Base-by-base conservation (phyloP, 208 protist species). In the Crithidia sp. region DNA sequence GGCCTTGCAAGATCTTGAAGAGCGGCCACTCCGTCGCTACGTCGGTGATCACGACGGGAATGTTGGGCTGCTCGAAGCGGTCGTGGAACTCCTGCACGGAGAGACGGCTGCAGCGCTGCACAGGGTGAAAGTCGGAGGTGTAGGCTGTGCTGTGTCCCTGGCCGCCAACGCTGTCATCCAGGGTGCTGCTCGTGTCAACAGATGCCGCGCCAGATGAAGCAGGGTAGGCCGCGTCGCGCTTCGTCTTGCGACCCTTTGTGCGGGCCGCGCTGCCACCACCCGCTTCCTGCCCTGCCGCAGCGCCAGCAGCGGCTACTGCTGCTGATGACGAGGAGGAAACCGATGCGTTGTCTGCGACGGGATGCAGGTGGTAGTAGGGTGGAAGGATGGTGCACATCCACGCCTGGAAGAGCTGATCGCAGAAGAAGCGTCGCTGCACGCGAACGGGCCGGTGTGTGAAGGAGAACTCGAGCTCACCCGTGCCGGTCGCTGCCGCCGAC, bases 361-460 rank as follows among this genome's bases (percentile, higher is more conserved):
- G 78, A 10, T 56, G 75, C 17, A 96, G 79, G 72, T 91, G 84
- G 63, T 96, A 94, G 68, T 91, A 65, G 7, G 80, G 72, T 4
- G 92, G 92, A 55, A 96, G 77, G 64, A 93, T 91, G 44, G 88
- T 95, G 83, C 92, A 96, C 86, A 96, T 88, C 92, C 92, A 95
- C 62, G 84, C 78, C 79, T 96, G 92, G 71, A 96, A 96, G 54
- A 96, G 83, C 7, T 90, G 76, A 66, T 94, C 92, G 77, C 83
- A 87, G 76, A 91, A 96, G 79, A 89, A 93, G 37, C 64, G 67
- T 8, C 88, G 92, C 47, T 57, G 64, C 52, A 94, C 84, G 1
- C 76, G 62, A 8, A 96, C 67, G 0, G 92, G 89, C n/a, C 14
- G 43, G 81, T 94, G 86, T n/a, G 37, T 16, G 45, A 67, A 59